phyloP scores from a whole-genome alignment of 495 filamentous ascomycete genomes.

The Penicillium antarcticum region DNA sequence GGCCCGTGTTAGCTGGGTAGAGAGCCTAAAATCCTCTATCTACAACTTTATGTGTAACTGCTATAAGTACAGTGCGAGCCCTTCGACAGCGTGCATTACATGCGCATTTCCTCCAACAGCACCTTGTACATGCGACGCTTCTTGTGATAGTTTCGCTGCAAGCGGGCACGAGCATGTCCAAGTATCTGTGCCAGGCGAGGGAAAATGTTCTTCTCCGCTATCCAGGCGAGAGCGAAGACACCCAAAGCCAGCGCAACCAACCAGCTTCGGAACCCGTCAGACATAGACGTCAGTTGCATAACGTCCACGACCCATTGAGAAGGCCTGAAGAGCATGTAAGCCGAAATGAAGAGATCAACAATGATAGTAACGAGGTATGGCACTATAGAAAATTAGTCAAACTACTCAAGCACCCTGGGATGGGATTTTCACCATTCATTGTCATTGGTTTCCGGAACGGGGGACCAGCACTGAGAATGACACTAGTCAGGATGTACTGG shows the following conservation, averaged over 20 bases:
- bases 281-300: constrained; percentile 84
- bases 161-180: constrained; percentile 50
- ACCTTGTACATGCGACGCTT: constrained; percentile 85
- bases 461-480: constrained; percentile 83
- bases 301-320: constrained; percentile 61
- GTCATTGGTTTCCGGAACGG: constrained; percentile 83
- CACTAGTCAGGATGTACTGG: constrained; percentile 86
- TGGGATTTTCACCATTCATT: constrained; percentile 63
- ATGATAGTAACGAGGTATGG: constrained; percentile 80
- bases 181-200: constrained; percentile 65
- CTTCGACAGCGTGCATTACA: constrained; percentile 15
- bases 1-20: background rate
- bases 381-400: constrained; percentile 16
- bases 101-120: constrained; percentile 67
- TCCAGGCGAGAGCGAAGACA: constrained; percentile 64
- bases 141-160: constrained; percentile 61
- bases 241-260: constrained; percentile 63
- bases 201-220: constrained; percentile 67
- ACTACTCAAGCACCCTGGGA: background rate
- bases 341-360: constrained; percentile 58
- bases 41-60: constrained; percentile 6
- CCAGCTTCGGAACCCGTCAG: constrained; percentile 64
- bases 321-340: constrained; percentile 76
- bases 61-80: constrained; percentile 13
- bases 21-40: background rate